Conservation (phyloP, 306 rosid genomes). For the Sesbania bispinosa region DNA sequence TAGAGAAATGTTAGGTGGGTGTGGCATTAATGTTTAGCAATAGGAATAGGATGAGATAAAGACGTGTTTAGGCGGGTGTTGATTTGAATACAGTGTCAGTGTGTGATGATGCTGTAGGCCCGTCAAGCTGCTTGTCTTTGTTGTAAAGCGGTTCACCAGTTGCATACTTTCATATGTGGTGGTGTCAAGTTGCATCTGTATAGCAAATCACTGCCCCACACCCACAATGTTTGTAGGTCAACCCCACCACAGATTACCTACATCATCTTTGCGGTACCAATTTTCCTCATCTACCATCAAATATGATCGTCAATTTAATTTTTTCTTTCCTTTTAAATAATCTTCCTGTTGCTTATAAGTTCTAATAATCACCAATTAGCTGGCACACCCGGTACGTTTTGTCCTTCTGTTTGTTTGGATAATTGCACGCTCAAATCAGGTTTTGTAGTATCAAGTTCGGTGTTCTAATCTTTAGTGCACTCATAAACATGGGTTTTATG, state of each 20-base stretch:
- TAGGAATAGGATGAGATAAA: not conserved
- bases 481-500: no score
- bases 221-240: slow-evolving; percentile 32
- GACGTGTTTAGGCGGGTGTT: not conserved
- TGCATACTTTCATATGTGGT: not conserved
- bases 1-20: not conserved
- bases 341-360: slow-evolving; percentile 29
- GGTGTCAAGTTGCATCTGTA: slow-evolving; percentile 18
- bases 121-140: slow-evolving; percentile 20
- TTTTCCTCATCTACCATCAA: not conserved
- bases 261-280: not conserved
- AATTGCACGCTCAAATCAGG: slow-evolving; percentile 16
- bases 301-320: not conserved
- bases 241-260: slow-evolving; percentile 40
- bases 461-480: no score
- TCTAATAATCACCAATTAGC: no score
- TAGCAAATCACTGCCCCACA: slow-evolving; percentile 16
- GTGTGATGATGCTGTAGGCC: slow-evolving; percentile 31
- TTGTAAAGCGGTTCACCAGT: slow-evolving; percentile 29
- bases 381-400: no score
- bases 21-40: not conserved
- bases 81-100: not conserved
- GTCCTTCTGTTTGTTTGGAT: slow-evolving; percentile 24
- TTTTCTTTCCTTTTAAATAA: slow-evolving; percentile 3
- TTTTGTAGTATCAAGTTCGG: no score